A percentile compares a stretch with the other conserved stretches of the same genome.
These are phyloP conservation scores for Ceratocystis huliohia DNA, from an alignment of 2,329 filamentous ascomycete species.

Conservation along the genomic window DNA sequence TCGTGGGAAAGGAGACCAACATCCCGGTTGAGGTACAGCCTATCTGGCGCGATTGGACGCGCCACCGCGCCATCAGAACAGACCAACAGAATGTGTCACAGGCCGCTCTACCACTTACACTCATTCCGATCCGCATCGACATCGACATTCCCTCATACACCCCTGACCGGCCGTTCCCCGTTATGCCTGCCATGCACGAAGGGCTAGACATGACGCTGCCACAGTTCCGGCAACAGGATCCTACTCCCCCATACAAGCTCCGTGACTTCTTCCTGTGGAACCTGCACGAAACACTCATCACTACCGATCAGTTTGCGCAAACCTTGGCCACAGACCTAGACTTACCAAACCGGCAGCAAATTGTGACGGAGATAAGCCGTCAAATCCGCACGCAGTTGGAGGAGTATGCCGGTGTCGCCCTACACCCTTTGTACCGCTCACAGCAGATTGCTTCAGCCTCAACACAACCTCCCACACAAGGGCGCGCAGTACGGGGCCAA, in stretches of 20 bases:
- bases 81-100: slow-evolving; percentile 51
- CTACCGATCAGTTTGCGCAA: slow-evolving; percentile 90
- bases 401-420: slow-evolving; percentile 86
- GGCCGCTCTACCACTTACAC: slow-evolving; percentile 68
- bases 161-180: slow-evolving; percentile 51
- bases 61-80: slow-evolving; percentile 43
- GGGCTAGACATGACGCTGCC: slow-evolving; percentile 59
- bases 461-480: slow-evolving; percentile 21
- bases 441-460: slow-evolving; percentile 26
- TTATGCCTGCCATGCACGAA: slow-evolving; percentile 36
- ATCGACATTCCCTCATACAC: slow-evolving; percentile 74
- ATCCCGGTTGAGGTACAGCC: slow-evolving; percentile 74
- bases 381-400: slow-evolving; percentile 92
- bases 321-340: slow-evolving; percentile 85
- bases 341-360: slow-evolving; percentile 57
- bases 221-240: slow-evolving; percentile 66
- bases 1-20: slow-evolving; percentile 69
- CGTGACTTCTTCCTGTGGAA: slow-evolving; percentile 98
- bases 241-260: slow-evolving; percentile 71
- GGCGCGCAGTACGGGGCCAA: neutral
- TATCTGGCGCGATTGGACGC: slow-evolving; percentile 95
- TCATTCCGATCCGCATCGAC: slow-evolving; percentile 94
- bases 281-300: slow-evolving; percentile 83
- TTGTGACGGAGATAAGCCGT: slow-evolving; percentile 72
- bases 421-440: slow-evolving; percentile 81